phyloP scores from a whole-genome alignment of 306 rosid species.

The Cercis canadensis region DNA sequence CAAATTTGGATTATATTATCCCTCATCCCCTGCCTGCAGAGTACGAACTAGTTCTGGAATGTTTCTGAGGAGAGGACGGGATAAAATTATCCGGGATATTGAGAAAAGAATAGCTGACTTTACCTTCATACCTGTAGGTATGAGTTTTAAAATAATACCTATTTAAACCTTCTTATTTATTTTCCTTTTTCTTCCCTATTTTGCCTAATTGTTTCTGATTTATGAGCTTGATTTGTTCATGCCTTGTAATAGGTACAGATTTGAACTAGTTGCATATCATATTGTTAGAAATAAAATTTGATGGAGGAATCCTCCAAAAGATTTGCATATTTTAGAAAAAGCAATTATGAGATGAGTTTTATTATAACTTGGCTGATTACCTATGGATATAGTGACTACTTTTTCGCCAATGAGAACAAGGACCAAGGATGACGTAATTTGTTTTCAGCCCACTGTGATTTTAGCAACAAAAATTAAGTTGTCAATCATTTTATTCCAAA shows the following conservation, averaged over 20 bases:
- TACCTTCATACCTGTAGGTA: constrained; percentile 88
- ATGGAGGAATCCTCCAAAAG: background rate
- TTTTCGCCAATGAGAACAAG: background rate
- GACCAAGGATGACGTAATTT: background rate
- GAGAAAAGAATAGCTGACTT: constrained; percentile 90
- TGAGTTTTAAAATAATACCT: constrained; percentile 39
- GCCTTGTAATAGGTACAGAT: background rate
- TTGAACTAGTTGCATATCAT: constrained; percentile 20
- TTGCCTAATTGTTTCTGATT: background rate
- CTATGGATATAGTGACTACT: background rate
- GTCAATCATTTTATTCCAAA: constrained; percentile 18
- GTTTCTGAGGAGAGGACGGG: constrained; percentile 82
- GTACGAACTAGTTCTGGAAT: constrained; percentile 92
- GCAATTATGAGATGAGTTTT: background rate
- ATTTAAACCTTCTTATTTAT: constrained; percentile 21
- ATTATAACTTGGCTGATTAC: background rate
- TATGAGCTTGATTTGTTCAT: constrained; percentile 17
- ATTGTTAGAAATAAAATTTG: background rate
- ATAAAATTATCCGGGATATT: constrained; percentile 64
- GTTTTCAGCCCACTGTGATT: constrained; percentile 1
- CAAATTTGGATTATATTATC: constrained; percentile 11
- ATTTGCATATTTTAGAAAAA: background rate
- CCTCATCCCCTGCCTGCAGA: constrained; percentile 52
- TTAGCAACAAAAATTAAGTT: constrained; percentile 3
- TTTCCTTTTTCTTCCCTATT: background rate